Percentiles rank a stretch among this genome's conserved stretches.
Evolutionary conservation across 805 yeast genomes (phyloP).

Genomic region (Suhomyces canberraensis): DNA sequence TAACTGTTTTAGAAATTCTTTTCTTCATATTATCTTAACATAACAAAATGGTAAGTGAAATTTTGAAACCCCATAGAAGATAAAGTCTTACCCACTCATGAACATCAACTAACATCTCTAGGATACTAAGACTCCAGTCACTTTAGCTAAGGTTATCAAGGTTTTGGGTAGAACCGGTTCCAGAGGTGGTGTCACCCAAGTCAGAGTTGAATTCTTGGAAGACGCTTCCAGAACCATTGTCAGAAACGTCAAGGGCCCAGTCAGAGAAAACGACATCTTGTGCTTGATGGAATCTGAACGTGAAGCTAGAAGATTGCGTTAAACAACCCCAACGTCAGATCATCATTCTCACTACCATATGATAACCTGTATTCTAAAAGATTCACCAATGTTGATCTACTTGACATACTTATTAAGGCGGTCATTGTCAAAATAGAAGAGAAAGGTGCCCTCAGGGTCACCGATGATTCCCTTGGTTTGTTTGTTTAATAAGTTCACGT

Average conservation of each 20-base stretch:
- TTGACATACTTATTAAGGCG: background rate
- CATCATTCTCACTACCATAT: constrained; percentile 4
- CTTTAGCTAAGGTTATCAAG: constrained; percentile 99
- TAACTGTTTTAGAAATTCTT: constrained; percentile 5
- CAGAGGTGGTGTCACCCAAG: constrained; percentile 99
- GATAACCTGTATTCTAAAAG: constrained; percentile 4
- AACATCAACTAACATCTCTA: constrained; percentile 9
- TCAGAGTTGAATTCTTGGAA: constrained; percentile 95
- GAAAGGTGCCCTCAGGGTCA: background rate
- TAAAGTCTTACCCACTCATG: too few species aligned
- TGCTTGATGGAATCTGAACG: constrained; percentile 99
- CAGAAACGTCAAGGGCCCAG: constrained; percentile 98
- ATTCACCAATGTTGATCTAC: background rate
- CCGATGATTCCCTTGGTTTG: constrained; percentile 1
- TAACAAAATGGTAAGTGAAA: constrained; percentile 20
- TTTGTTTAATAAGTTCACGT: constrained; percentile 2
- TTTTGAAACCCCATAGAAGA: too few species aligned
- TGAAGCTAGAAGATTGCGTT: constrained; percentile 96
- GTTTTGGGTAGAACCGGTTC: constrained; percentile 99
- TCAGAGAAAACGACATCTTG: constrained; percentile 96
- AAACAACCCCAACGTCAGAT: constrained; percentile 23
- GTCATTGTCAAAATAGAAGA: background rate
- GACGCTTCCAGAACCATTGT: constrained; percentile 93
- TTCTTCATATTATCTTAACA: constrained; percentile 10
- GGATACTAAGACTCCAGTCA: constrained; percentile 85